phyloP scores from a whole-genome alignment of 108 stramenopile species.

The Cyclotella atomus region DNA sequence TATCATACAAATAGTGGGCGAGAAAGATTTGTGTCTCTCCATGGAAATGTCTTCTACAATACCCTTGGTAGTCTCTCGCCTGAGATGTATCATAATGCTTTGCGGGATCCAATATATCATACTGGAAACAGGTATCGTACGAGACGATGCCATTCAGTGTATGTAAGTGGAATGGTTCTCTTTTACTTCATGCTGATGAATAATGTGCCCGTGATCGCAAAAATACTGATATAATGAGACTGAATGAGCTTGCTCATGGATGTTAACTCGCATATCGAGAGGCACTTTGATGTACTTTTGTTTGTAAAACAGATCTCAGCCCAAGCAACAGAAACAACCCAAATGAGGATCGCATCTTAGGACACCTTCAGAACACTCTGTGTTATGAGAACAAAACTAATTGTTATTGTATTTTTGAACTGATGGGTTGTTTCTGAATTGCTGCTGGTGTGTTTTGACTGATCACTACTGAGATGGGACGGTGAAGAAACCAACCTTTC shows the following conservation, averaged over 20 bases:
- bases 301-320: too few species aligned
- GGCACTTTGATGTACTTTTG: conserved; percentile 1
- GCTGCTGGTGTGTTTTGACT: conserved; percentile 6
- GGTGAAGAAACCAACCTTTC: conserved; percentile 16
- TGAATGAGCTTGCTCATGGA: conserved; percentile 36
- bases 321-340: conserved; percentile 7
- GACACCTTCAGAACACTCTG: conserved; percentile 54
- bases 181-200: too few species aligned
- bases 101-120: too few species aligned
- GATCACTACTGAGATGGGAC: background rate
- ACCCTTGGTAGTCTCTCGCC: too few species aligned
- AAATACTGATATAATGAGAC: conserved; percentile 47
- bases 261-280: conserved; percentile 28
- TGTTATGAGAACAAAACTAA: conserved; percentile 51
- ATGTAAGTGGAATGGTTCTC: too few species aligned
- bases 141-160: too few species aligned
- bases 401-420: conserved; percentile 52
- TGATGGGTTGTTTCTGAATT: conserved; percentile 24
- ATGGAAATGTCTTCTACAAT: too few species aligned
- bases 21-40: too few species aligned
- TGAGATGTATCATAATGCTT: too few species aligned
- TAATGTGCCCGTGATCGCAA: conserved; percentile 26
- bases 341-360: conserved; percentile 45
- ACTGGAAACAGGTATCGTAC: too few species aligned
- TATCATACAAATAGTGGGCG: too few species aligned